Evolutionary conservation across 2,329 filamentous ascomycete species (phyloP).

Genomic region (Diaporthe helianthi): DNA sequence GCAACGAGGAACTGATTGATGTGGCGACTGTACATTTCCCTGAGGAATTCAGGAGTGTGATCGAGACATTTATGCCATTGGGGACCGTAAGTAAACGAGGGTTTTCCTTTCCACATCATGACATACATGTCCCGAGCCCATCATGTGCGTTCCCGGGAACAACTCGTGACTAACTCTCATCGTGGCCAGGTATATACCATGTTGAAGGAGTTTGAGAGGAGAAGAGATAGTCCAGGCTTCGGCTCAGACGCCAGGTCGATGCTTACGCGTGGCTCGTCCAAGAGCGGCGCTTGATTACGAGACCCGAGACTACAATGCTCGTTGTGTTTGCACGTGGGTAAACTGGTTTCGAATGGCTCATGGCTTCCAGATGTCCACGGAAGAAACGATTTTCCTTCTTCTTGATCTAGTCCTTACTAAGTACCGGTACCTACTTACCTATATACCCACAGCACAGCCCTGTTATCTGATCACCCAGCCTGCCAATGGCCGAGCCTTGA

Average conservation of each 20-base stretch:
- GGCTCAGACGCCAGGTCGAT: conserved; percentile 4
- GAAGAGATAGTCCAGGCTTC: neutral
- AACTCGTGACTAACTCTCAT: neutral
- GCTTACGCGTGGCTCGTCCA: conserved; percentile 1
- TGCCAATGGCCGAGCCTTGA: conserved; percentile 18
- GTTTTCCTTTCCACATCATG: too few species aligned
- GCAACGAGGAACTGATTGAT: conserved; percentile 45
- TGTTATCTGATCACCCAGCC: conserved; percentile 22
- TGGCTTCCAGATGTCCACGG: conserved; percentile 26
- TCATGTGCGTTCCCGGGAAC: too few species aligned
- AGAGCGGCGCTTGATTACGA: neutral
- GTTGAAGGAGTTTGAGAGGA: conserved; percentile 24
- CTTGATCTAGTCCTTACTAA: conserved; percentile 16
- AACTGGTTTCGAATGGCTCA: conserved; percentile 24
- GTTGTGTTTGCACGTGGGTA: too few species aligned
- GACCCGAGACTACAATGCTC: neutral
- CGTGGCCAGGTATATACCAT: conserved; percentile 8
- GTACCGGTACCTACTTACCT: too few species aligned
- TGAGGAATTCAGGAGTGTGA: neutral
- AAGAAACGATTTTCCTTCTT: conserved; percentile 24
- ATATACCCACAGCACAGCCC: conserved; percentile 19
- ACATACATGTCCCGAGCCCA: too few species aligned
- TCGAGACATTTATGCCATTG: conserved; percentile 1
- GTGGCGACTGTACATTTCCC: conserved; percentile 11
- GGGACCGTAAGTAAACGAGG: conserved; percentile 11